Evolutionary conservation across 169 alveolate species (phyloP), one percentile per base, ranked within the genome.

Genomic region (Pseudocohnilembus persalinus): DNA sequence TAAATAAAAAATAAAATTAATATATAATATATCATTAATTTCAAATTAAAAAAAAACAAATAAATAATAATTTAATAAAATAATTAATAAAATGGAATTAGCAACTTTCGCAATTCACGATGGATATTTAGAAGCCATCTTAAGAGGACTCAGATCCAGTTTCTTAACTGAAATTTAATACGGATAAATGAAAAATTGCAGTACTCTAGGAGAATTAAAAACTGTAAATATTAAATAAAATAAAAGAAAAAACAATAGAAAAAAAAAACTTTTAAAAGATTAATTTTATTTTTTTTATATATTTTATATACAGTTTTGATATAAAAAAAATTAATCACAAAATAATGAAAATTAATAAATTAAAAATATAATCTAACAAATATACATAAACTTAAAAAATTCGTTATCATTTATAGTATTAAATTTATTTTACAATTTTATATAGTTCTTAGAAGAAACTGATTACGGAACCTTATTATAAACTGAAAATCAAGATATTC

Each of bases 51-150:
- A n/a, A n/a, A n/a, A n/a, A 20, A 49, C 20, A 11, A 49, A 73
- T 73, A 73, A n/a, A n/a, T 73, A 73, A 73, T 49, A 79, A 49
- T 49, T 49, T 30, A 49, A 79, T 49, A 34, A 79, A 34, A 49
- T 49, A 34, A 79, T 34, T 49, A 79, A 79, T 33, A 79, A 29
- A 79, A 96, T 97, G 98, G 99, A 98, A 90, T 92, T 98, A 77
- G 93, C 98, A 76, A 91, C 96, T 76, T 99, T 98, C 94, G 98
- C 98, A 90, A 93, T 97, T 31, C 96, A 97, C 81, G 99, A 97
- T 92, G 99, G 99, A 75, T 98, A 97, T 95, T 94, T 98, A 29
- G 99, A 98, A 94, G 99, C 99, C 81, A 89, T 98, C 84, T 94
- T 97, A 63, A 90, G 99, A 77, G 99, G 99, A 32, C 95, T 97